These are phyloP conservation scores for Capronia americana DNA, from an alignment of 2,329 filamentous ascomycete genomes.

Conservation along the genomic window DNA sequence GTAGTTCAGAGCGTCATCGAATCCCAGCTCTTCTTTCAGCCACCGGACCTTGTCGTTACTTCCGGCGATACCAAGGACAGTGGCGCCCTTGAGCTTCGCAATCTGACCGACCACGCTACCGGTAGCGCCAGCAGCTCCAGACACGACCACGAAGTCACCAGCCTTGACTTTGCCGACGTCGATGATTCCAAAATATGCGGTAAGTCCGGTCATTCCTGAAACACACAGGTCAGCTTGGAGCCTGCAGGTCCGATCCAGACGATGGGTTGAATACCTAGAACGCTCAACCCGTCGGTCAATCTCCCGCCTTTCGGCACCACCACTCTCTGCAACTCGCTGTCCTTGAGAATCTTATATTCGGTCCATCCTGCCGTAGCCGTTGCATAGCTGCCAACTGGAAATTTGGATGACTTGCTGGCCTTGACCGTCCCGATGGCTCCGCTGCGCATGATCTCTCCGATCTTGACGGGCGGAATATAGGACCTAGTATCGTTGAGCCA, in stretches of 20 bases:
- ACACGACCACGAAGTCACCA: conserved; percentile 78
- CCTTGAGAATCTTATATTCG: conserved; percentile 66
- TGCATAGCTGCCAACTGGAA: conserved; percentile 65
- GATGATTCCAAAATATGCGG: conserved; percentile 76
- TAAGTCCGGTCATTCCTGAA: conserved; percentile 70
- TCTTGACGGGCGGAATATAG: conserved; percentile 72
- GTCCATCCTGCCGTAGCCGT: conserved; percentile 67
- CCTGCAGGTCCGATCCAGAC: neutral
- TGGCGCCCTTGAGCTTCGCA: conserved; percentile 72
- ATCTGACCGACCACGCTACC: conserved; percentile 79
- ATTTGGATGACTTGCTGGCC: conserved; percentile 63
- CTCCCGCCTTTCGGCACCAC: conserved; percentile 55
- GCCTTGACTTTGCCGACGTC: conserved; percentile 71
- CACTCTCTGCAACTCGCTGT: conserved; percentile 57
- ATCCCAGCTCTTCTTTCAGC: conserved; percentile 68
- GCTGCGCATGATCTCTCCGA: conserved; percentile 73
- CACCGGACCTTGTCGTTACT: conserved; percentile 71
- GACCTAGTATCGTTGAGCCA: conserved; percentile 67
- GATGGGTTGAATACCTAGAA: conserved; percentile 46
- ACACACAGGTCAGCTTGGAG: neutral
- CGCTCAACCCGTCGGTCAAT: conserved; percentile 67
- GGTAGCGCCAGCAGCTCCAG: conserved; percentile 76
- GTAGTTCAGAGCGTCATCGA: conserved; percentile 73
- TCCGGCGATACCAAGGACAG: conserved; percentile 70
- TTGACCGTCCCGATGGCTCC: conserved; percentile 65